Evolutionary conservation across 2,329 filamentous ascomycete genomes (phyloP), one percentile per base, ranked within the genome.

Genomic region (Sarocladiaceae sp.): DNA sequence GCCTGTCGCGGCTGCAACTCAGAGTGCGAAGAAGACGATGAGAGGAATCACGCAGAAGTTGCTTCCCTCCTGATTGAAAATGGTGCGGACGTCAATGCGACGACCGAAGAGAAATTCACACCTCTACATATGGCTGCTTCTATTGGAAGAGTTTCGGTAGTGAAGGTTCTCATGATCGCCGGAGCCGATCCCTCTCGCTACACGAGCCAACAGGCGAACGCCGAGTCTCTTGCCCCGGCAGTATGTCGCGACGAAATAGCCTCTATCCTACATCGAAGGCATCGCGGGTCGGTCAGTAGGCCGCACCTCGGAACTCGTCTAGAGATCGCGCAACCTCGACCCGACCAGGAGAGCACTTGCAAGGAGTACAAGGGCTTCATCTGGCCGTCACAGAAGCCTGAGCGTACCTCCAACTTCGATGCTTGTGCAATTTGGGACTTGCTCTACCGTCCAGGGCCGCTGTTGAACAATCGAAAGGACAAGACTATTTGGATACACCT

Each of bases 401-500:
- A 33, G 11, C 3, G 28, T 6, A 33, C 5, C 17, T 15, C 29
- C 29, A 15, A 33, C 8, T 48, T 31, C 23, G 26, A 33, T 13
- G 8, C 17, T 22, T 33, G 25, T 22, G n/a, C 26, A 5, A 33
- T 48, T 10, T 48, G 44, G 44, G 44, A 48, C 10, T 31, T 48
- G 44, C 26, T 48, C 5, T 48, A 48, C 20, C 25, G 44, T 20
- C 26, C 44, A 8, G 5, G 15, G 4, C 26, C 44, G 3, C 4
- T 31, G n/a, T 17, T 48, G 3, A 48, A 13, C 6, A 31, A 29
- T 5, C 5, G 11, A 20, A 10, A 31, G 3, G n/a, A 26, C 8
- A 29, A 33, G n/a, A 17, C 26, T 8, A 48, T 48, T 28, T 48
- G 44, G 44, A 48, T 48, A 18, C 44, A 48, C 17, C 44, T 48